Base-by-base conservation (phyloP, 106 monocot species). In the Dactylorhiza incarnata region DNA sequence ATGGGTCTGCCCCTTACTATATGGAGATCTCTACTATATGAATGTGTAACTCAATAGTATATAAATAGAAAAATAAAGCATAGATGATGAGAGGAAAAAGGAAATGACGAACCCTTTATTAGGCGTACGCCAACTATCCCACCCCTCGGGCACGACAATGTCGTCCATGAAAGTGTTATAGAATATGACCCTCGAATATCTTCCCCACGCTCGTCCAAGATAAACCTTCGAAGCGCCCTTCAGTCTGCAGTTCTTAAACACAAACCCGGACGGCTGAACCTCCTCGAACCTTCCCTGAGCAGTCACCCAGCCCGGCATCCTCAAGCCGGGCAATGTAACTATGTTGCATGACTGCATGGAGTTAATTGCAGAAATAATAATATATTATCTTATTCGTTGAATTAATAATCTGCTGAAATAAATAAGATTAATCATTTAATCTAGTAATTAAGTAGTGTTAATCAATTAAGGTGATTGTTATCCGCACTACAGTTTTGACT, bases 181-280 rank as follows among this genome's bases (percentile, higher is more conserved):
- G 77, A 78, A 87, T 45, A 87, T n/a, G 14, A 86, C 83, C 22
- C 77, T 83, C 3, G 83, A 70, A 50, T 83, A 78, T 0, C 49
- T 24, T 26, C 83, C 67, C 87, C 83, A 81, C 0, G 83, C 75
- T 68, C 87, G 51, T 20, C 87, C 87, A 1, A 87, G 68, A 58
- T 78, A 81, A 15, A 68, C 67, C 29, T 55, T 72, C 7, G 78
- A 81, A 1, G 23, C 20, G 0, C 84, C 84, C 2, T 9, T 61
- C 43, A 87, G 11, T 0, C 3, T 76, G 54, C 87, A 81, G 25
- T 52, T 15, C 68, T 81, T 84, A 75, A 87, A 87, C 24, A 84
- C 81, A 48, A 76, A 87, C 26, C 84, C 84, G 12, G 51, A 48
- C 19, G 67, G 2, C 10, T 81, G 78, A 2, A 0, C 23, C 1